Percentiles rank a stretch among this genome's conserved stretches.
Conservation (phyloP, 768 basidiomycete genomes). For the Lanmaoa pseudosensibilis region DNA sequence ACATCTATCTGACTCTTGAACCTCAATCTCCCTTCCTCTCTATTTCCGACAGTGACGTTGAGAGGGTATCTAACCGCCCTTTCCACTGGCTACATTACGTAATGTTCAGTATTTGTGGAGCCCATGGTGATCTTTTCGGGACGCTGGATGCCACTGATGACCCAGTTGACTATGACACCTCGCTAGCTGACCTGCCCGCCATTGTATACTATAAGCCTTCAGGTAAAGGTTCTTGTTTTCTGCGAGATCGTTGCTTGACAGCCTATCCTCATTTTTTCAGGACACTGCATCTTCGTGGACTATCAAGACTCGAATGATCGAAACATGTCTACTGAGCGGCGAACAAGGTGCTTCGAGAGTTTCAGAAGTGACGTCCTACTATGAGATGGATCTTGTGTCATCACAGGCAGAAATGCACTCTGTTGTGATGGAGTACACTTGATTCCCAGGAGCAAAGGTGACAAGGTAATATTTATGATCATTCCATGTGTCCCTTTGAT, state of each 20-base stretch:
- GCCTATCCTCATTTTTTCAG: neutral
- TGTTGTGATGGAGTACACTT: neutral
- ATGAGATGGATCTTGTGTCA: neutral
- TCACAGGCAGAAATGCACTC: rapidly evolving
- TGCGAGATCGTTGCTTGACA: neutral
- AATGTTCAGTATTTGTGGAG: neutral
- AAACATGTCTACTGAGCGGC: neutral
- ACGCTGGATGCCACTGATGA: neutral
- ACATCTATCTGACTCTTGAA: neutral
- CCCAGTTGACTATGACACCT: neutral
- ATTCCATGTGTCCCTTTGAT: neutral
- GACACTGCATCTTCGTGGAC: neutral
- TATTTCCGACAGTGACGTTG: neutral
- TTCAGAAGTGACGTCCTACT: neutral
- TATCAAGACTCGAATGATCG: neutral
- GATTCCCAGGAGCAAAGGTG: neutral
- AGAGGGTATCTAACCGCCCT: neutral
- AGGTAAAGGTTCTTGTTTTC: neutral
- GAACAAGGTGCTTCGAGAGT: neutral
- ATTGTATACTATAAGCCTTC: neutral
- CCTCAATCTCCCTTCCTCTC: neutral
- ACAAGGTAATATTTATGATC: neutral
- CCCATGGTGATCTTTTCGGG: neutral
- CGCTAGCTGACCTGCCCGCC: neutral
- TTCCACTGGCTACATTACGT: neutral